Evolutionary conservation across 495 filamentous ascomycete genomes (phyloP).

Genomic region (Usnea hakonensis): DNA sequence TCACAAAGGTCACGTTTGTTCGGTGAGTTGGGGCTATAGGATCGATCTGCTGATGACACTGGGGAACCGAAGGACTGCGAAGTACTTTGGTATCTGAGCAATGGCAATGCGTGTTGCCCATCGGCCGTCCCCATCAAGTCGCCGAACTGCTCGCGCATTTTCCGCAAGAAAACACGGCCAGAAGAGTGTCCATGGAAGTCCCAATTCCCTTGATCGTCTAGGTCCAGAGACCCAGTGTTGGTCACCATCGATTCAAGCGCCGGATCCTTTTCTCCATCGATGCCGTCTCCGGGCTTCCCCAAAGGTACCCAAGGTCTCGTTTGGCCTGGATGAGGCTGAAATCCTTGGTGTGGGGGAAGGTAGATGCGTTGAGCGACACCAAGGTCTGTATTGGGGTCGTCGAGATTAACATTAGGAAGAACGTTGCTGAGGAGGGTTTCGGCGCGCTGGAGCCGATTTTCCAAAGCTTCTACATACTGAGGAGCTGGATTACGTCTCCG

Average conservation of each 20-base stretch:
- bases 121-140: conserved; percentile 43
- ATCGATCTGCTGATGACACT: conserved; percentile 54
- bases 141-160: conserved; percentile 82
- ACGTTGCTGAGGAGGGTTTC: conserved; percentile 70
- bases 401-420: conserved; percentile 78
- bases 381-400: conserved; percentile 71
- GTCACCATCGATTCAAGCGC: conserved; percentile 92
- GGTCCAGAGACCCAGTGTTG: conserved; percentile 77
- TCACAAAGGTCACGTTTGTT: conserved; percentile 64
- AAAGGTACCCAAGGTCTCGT: conserved; percentile 7
- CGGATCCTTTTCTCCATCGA: conserved; percentile 54
- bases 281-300: conserved; percentile 1
- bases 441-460: conserved; percentile 73
- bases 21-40: conserved; percentile 43
- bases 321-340: conserved; percentile 8
- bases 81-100: conserved; percentile 35
- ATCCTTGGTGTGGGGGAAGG: conserved; percentile 26
- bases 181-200: conserved; percentile 95
- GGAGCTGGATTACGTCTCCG: conserved; percentile 89
- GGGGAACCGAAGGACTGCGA: conserved; percentile 61
- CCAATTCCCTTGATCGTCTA: conserved; percentile 87
- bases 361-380: conserved; percentile 48
- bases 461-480: conserved; percentile 88
- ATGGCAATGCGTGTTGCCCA: conserved; percentile 11
- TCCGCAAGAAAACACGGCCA: conserved; percentile 74